Percentiles rank a stretch among this genome's conserved stretches.
These are phyloP conservation scores for Amaranthus palmeri DNA, from an alignment of 148 eudicot species.

Conservation along the genomic window DNA sequence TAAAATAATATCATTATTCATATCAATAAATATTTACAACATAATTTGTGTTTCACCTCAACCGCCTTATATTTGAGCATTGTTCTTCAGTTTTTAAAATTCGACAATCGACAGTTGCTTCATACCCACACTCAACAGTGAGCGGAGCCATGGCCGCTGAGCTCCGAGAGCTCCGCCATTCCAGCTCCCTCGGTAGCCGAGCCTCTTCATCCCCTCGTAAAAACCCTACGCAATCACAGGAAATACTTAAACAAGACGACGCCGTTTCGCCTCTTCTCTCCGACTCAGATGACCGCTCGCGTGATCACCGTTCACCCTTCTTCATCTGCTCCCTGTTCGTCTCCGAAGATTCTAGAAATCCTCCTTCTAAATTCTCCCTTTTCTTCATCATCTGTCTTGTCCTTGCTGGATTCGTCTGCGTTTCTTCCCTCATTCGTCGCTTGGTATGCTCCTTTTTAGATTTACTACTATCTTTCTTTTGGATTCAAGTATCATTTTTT, in stretches of 20 bases:
- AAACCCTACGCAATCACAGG: constrained; percentile 11
- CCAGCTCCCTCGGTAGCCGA: constrained; percentile 60
- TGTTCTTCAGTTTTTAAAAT: too few species aligned
- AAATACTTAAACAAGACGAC: constrained; percentile 35
- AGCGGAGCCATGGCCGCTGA: constrained; percentile 53
- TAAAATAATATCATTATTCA: too few species aligned
- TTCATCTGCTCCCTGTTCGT: constrained; percentile 37
- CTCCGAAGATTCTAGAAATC: constrained; percentile 47
- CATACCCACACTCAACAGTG: background rate
- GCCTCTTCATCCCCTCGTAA: constrained; percentile 60
- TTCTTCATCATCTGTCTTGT: constrained; percentile 39
- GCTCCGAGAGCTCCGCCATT: constrained; percentile 82
- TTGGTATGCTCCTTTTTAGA: constrained; percentile 37
- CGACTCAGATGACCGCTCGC: constrained; percentile 33
- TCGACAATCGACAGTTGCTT: background rate
- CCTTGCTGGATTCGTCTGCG: constrained; percentile 42
- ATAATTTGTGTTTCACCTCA: too few species aligned
- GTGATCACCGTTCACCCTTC: constrained; percentile 49
- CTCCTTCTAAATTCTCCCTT: constrained; percentile 52
- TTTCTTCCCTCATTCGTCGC: constrained; percentile 58
- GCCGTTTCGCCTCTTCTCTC: constrained; percentile 47
- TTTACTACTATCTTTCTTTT: constrained; percentile 6
- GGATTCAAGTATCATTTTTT: background rate
- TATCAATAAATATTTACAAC: too few species aligned
- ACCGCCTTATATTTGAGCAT: too few species aligned